These are phyloP conservation scores for Fusarium concolor DNA, from an alignment of 2,329 filamentous ascomycete genomes.

Conservation along the genomic window DNA sequence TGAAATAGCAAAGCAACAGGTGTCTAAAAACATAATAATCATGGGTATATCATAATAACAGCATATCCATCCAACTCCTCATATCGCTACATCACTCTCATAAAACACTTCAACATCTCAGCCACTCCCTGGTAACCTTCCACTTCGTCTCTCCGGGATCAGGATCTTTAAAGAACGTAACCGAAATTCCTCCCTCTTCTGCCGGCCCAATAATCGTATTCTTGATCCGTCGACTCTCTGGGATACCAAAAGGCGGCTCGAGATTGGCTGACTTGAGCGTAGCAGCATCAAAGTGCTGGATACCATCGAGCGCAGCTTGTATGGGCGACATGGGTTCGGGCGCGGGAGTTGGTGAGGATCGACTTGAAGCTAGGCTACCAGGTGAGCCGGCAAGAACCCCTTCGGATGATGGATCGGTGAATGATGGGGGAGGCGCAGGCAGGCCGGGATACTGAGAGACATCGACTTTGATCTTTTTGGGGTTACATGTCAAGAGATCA, in stretches of 20 bases:
- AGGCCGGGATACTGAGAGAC: conserved; percentile 24
- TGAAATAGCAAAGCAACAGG: background rate
- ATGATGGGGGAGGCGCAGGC: conserved; percentile 8
- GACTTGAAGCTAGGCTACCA: background rate
- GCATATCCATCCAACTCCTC: background rate
- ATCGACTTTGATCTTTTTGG: conserved; percentile 22
- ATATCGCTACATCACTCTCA: background rate
- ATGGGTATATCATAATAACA: conserved; percentile 4
- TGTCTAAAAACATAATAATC: background rate
- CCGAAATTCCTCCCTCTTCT: conserved; percentile 43
- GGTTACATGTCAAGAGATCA: background rate
- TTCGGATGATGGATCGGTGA: conserved; percentile 34
- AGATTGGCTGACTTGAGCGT: conserved; percentile 20
- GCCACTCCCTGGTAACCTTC: conserved; percentile 47
- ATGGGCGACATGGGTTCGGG: conserved; percentile 23
- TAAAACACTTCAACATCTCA: conserved; percentile 24
- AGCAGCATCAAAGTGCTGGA: conserved; percentile 27
- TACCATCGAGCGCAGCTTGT: conserved; percentile 28
- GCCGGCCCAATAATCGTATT: conserved; percentile 47
- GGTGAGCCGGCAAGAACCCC: background rate
- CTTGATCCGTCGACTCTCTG: conserved; percentile 46
- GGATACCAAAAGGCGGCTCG: conserved; percentile 47
- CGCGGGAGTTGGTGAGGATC: conserved; percentile 8
- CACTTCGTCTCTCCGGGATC: conserved; percentile 42
- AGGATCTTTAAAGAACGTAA: conserved; percentile 48